A percentile compares a stretch with the other conserved stretches of the same genome.
phyloP scores from a whole-genome alignment of 108 stramenopile genomes.

The Nitzschia palea region DNA sequence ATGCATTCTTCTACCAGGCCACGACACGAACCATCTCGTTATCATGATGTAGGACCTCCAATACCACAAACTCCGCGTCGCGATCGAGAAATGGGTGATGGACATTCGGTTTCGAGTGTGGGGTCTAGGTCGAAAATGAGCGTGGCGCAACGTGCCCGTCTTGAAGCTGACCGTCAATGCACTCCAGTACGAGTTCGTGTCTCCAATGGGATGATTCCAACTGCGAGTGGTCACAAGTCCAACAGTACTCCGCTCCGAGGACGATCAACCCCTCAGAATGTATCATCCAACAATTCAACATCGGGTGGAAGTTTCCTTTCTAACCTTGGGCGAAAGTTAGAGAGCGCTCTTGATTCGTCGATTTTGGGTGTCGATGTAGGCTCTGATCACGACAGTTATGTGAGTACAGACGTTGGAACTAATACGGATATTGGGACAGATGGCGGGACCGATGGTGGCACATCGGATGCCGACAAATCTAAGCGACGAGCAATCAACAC shows the following conservation, averaged over 20 bases:
- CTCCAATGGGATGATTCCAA: slow-evolving; percentile 3
- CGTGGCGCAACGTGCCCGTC: slow-evolving; percentile 68
- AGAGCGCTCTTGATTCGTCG: slow-evolving; percentile 24
- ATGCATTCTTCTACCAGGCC: slow-evolving; percentile 8
- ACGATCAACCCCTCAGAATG: neutral
- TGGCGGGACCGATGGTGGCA: neutral
- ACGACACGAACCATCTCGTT: slow-evolving; percentile 16
- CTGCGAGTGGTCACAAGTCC: neutral
- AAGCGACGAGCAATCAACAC: neutral
- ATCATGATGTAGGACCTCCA: neutral
- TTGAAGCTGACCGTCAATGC: slow-evolving; percentile 62
- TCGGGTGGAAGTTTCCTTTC: slow-evolving; percentile 27
- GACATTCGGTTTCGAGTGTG: slow-evolving; percentile 1
- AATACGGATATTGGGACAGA: slow-evolving; percentile 6
- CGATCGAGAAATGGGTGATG: neutral
- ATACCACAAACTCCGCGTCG: slow-evolving; percentile 11
- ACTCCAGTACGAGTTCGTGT: slow-evolving; percentile 49
- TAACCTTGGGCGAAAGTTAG: slow-evolving; percentile 29
- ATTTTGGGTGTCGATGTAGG: slow-evolving; percentile 8
- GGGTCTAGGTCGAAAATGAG: slow-evolving; percentile 43
- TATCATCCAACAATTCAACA: slow-evolving; percentile 3
- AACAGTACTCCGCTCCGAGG: slow-evolving; percentile 20
- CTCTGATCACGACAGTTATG: slow-evolving; percentile 10
- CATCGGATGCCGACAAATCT: neutral
- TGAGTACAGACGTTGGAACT: neutral